These are phyloP conservation scores for Boletus semigastroideus DNA, from an alignment of 1,284 basidiomycete species.

Conservation along the genomic window DNA sequence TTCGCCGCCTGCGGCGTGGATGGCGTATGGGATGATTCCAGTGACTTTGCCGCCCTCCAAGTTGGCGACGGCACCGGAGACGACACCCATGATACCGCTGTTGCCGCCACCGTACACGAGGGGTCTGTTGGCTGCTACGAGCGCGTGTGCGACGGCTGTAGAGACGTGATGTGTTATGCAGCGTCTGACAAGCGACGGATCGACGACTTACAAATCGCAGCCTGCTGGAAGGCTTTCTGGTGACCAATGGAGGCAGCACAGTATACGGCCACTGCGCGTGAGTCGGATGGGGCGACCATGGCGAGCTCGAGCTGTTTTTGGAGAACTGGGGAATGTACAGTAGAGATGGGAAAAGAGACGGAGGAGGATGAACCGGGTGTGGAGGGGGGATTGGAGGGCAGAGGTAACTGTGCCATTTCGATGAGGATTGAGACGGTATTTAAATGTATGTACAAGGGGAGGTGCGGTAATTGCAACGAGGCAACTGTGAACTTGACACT, in stretches of 20 bases:
- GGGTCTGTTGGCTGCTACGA: constrained; percentile 62
- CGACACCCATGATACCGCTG: constrained; percentile 84
- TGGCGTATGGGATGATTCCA: constrained; percentile 82
- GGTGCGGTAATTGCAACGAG: constrained; percentile 26
- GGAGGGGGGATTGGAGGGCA: constrained; percentile 5
- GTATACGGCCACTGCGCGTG: constrained; percentile 67
- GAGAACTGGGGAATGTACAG: background rate
- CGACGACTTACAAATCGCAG: constrained; percentile 65
- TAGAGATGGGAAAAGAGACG: background rate
- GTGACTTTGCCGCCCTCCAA: constrained; percentile 67
- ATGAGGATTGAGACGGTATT: constrained; percentile 19
- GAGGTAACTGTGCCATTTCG: constrained; percentile 14
- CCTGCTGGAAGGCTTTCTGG: constrained; percentile 57
- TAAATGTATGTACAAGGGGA: constrained; percentile 20
- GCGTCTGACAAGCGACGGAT: background rate
- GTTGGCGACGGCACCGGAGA: constrained; percentile 69
- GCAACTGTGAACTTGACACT: constrained; percentile 2
- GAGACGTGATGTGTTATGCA: background rate
- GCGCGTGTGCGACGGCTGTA: constrained; percentile 70
- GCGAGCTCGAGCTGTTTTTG: constrained; percentile 13
- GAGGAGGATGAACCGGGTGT: background rate
- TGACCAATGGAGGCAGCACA: constrained; percentile 76
- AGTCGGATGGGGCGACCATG: constrained; percentile 34
- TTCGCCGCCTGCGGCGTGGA: constrained; percentile 65
- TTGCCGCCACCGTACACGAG: constrained; percentile 88